Evolutionary conservation across 306 rosid species (phyloP).

Genomic region (Aeschynomene evenia): DNA sequence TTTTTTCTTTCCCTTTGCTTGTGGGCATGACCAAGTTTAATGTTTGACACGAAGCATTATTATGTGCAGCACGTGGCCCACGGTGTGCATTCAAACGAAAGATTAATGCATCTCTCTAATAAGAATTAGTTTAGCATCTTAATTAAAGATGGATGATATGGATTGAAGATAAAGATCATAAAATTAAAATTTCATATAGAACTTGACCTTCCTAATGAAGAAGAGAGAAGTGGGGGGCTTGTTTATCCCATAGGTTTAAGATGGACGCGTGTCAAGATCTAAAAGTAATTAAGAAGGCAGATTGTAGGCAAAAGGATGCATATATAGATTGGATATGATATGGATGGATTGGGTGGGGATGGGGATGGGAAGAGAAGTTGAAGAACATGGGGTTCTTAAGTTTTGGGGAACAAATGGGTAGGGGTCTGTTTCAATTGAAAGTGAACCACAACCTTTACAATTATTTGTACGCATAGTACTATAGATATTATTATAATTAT

Average conservation of each 20-base stretch:
- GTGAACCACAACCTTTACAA: slow-evolving; percentile 31
- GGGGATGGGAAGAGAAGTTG: slow-evolving; percentile 38
- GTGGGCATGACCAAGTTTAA: background rate
- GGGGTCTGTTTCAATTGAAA: slow-evolving; percentile 30
- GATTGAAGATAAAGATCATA: background rate
- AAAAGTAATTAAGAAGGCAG: slow-evolving; percentile 9
- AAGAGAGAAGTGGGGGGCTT: too few species aligned
- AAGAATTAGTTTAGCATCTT: background rate
- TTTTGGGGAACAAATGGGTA: slow-evolving; percentile 57
- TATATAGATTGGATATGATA: slow-evolving; percentile 30
- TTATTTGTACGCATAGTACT: slow-evolving; percentile 19
- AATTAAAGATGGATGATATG: background rate
- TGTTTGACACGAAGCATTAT: background rate
- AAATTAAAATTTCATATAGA: background rate
- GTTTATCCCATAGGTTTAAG: background rate
- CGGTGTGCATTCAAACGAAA: background rate
- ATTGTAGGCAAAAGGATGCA: slow-evolving; percentile 24
- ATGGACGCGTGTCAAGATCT: slow-evolving; percentile 30
- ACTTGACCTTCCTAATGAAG: background rate
- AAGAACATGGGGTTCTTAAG: slow-evolving; percentile 59
- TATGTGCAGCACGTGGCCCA: background rate
- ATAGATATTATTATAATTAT: too few species aligned
- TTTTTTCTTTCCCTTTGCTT: background rate
- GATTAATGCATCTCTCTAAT: background rate
- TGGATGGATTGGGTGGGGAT: slow-evolving; percentile 26